Evolutionary conservation across 73 alveolate species (phyloP), one percentile per base, ranked within the genome.

Genomic region (Uronychia setigera): DNA sequence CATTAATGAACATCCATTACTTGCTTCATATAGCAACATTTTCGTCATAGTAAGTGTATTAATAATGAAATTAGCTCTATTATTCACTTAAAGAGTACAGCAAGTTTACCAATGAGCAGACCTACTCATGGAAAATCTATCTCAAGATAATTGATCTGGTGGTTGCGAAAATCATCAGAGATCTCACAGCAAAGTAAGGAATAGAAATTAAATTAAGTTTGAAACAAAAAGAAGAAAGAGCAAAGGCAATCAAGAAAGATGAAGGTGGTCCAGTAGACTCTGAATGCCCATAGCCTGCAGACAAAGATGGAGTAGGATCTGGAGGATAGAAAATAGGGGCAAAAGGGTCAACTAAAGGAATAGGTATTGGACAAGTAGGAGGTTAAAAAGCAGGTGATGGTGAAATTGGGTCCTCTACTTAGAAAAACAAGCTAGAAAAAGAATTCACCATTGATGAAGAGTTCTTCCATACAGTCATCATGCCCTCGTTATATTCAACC

Each of bases 151-250:
- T 88, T 77, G 94, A 88, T 58, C 76, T 88, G 94, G 80, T 88
- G 0, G 80, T 88, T 83, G 91, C 94, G 32, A 88, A 88, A 81
- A 88, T 88, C 58, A 88, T 88, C 29, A 88, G 94, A 83, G 94
- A 88, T 78, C 60, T 88, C 30, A 88, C 94, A 0, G 80, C 80
- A 89, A 88, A 88, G 90, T 83, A 83, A 75, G 67, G 26, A 5
- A 1, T 19, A 29, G 29, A 1, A 19, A 1, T 11, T 1, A 33
- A n/a, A 29, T 29, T 19, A 46, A 46, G 67, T 80, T 60, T 82
- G 14, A 76, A 46, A 34, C n/a, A 59, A 28, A 74, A 88, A 83
- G 91, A 88, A 77, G 84, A 80, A 82, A 58, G 87, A 78, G 59
- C 87, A 32, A 60, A 84, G 30, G 77, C 58, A 33, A 78, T 58